Conservation (phyloP, 2,329 filamentous ascomycete species). For the Colletotrichum camelliae region DNA sequence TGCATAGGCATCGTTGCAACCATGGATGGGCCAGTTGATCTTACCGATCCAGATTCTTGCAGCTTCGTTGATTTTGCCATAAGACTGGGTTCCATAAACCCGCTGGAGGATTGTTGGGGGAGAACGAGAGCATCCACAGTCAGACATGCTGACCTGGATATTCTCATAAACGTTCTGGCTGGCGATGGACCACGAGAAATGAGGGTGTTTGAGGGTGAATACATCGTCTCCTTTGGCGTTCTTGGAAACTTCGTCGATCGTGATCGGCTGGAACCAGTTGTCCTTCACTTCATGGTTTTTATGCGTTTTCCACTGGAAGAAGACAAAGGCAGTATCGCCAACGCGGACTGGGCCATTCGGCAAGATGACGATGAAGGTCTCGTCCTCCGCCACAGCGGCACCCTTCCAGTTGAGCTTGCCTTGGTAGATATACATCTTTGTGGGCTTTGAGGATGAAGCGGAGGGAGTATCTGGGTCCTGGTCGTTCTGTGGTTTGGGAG, state of each 20-base stretch:
- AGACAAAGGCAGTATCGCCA: neutral
- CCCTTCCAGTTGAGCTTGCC: neutral
- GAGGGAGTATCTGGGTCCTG: neutral
- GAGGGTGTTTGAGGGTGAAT: no score
- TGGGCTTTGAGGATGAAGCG: neutral
- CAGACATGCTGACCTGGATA: no score
- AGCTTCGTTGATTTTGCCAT: no score
- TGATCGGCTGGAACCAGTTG: neutral
- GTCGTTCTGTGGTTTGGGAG: neutral
- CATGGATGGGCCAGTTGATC: no score
- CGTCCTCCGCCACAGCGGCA: neutral
- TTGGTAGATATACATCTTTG: neutral
- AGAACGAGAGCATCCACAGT: no score
- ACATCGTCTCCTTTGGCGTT: neutral
- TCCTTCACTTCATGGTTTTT: no score
- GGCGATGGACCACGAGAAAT: no score
- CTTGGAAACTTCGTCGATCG: neutral
- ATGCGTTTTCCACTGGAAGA: neutral
- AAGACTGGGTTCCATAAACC: no score
- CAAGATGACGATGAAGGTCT: neutral
- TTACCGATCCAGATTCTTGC: no score
- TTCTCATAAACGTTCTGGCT: no score
- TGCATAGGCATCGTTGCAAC: no score
- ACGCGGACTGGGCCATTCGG: neutral
- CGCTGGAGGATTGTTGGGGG: no score